phyloP scores from a whole-genome alignment of 2,329 filamentous ascomycete species.

The Conoideocrella luteorostrata region DNA sequence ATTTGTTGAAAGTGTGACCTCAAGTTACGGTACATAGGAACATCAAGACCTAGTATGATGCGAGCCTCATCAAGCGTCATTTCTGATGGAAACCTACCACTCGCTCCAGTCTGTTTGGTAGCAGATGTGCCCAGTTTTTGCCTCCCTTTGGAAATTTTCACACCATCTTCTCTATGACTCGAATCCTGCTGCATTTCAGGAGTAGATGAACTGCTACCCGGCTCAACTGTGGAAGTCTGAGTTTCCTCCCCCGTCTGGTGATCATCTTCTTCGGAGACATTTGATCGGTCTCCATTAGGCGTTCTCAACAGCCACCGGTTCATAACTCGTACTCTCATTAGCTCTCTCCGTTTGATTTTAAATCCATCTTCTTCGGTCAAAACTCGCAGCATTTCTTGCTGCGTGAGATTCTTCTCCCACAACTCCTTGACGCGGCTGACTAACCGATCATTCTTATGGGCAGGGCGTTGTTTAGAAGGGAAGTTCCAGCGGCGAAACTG shows the following conservation, averaged over 20 bases:
- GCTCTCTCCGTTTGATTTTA: conserved; percentile 62
- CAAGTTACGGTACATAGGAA: conserved; percentile 54
- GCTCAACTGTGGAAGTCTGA: neutral
- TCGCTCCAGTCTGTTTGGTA: conserved; percentile 49
- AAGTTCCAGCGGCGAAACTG: conserved; percentile 78
- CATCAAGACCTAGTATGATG: conserved; percentile 58
- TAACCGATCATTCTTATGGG: conserved; percentile 62
- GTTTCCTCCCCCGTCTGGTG: conserved; percentile 12
- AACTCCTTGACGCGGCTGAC: conserved; percentile 66
- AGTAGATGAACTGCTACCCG: neutral
- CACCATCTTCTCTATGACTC: neutral
- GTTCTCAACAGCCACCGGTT: conserved; percentile 62
- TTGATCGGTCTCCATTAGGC: too few relatives aligned
- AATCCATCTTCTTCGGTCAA: conserved; percentile 66
- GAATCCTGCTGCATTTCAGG: conserved; percentile 2
- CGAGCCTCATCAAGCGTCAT: conserved; percentile 77
- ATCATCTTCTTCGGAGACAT: conserved; percentile 41
- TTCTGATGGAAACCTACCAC: conserved; percentile 73
- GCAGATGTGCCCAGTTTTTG: conserved; percentile 63
- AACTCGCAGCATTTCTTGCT: conserved; percentile 66
- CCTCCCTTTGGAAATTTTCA: conserved; percentile 37
- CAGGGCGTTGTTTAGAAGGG: conserved; percentile 65
- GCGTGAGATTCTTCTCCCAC: conserved; percentile 68
- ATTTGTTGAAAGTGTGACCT: conserved; percentile 64
- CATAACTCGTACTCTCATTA: conserved; percentile 62